phyloP scores from a whole-genome alignment of 768 basidiomycete genomes.

The Amanita polypyramis region DNA sequence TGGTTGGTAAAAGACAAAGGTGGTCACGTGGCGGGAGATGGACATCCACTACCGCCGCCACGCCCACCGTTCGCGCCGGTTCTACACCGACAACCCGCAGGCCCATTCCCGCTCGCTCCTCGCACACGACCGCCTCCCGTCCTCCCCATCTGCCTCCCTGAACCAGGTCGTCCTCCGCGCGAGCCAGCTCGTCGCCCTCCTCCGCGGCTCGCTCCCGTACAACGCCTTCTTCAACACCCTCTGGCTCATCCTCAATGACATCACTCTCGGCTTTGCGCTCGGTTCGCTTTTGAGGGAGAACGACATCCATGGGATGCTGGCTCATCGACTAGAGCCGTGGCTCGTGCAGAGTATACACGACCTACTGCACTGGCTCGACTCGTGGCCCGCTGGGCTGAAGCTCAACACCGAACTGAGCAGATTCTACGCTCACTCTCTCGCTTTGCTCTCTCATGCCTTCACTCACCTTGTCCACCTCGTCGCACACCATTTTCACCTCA shows the following conservation, averaged over 20 bases:
- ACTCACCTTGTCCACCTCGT: conserved; percentile 2
- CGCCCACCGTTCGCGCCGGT: conserved; percentile 3
- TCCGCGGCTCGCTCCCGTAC: conserved; percentile 1
- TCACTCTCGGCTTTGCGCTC: conserved; percentile 72
- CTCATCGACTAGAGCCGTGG: neutral
- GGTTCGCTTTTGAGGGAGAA: conserved; percentile 57
- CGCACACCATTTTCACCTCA: conserved; percentile 3
- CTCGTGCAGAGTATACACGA: conserved; percentile 38
- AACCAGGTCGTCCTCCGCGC: conserved; percentile 1
- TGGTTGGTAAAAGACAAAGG: neutral
- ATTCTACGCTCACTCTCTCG: conserved; percentile 69
- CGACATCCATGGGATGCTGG: neutral
- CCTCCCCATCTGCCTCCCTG: conserved; percentile 1
- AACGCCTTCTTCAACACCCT: conserved; percentile 71
- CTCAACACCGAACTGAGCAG: conserved; percentile 90
- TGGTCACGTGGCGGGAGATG: neutral
- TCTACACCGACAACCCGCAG: conserved; percentile 4
- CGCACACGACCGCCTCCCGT: neutral
- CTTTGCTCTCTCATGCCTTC: conserved; percentile 14
- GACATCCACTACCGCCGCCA: conserved; percentile 2
- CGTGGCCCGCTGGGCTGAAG: conserved; percentile 95
- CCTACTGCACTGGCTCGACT: conserved; percentile 74
- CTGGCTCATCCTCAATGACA: conserved; percentile 87
- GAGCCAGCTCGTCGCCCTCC: neutral
- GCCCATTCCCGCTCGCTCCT: neutral